Conservation (phyloP, 208 protist species). For the Wallacemonas sp. region DNA sequence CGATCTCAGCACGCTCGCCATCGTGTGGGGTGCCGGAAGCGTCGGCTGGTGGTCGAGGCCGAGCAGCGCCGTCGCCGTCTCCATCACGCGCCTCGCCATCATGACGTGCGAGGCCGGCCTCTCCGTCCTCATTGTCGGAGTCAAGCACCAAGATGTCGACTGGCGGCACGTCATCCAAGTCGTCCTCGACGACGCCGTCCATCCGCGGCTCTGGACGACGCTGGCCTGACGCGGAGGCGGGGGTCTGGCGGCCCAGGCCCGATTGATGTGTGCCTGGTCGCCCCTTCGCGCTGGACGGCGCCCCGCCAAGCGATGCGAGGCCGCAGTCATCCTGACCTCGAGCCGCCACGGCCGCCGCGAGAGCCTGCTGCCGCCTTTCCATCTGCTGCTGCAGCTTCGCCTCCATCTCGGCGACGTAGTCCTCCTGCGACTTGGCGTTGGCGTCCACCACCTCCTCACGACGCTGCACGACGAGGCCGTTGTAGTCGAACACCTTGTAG, state of each 20-base stretch:
- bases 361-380: conserved; percentile 10
- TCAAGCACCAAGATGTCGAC: conserved; percentile 1
- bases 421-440: conserved; percentile 35
- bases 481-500: conserved; percentile 71
- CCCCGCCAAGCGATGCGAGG: background rate
- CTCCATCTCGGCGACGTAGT: conserved; percentile 64
- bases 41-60: no score
- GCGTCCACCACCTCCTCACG: conserved; percentile 20
- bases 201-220: no score
- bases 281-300: background rate
- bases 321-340: background rate
- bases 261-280: conserved; percentile 2
- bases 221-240: background rate
- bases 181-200: no score
- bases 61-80: no score
- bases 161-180: background rate
- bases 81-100: no score
- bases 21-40: no score
- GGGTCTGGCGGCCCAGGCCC: background rate
- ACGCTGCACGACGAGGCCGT: conserved; percentile 54
- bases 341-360: background rate
- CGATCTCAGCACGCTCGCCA: no score
- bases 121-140: background rate
- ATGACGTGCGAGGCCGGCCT: no score
- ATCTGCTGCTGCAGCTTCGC: conserved; percentile 19